Evolutionary conservation across 2,329 filamentous ascomycete genomes (phyloP), one percentile per base, ranked within the genome.

Genomic region (Diaporthe vaccinii): DNA sequence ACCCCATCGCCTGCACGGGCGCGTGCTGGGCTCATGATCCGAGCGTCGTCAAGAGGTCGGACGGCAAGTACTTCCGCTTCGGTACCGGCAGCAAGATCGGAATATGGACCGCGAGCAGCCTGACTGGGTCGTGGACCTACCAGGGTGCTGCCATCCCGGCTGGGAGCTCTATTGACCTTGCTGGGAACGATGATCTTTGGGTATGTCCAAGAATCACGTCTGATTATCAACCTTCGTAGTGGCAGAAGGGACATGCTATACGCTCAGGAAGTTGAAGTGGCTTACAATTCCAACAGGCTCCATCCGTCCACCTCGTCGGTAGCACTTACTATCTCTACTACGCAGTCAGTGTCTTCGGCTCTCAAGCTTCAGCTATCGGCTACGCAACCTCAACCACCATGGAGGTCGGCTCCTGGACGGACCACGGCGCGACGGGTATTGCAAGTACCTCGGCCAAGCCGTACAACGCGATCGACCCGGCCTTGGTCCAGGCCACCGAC

Each of bases 281-380:
- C 17, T 73, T 9, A 59, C 55, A 71, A 22, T 15, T 20, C 9
- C 9, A 4, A 1, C 55, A 92, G 91, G 92, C 92, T 2, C 93
- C 93, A 0, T 92, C 94, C 78, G 89, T 92, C 20, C 82, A 84
- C 25, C 83, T 89, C 22, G 85, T 93, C n/a, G 89, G 88, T 76
- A 84, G 83, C 72, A 85, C 85, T 0, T 93, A 93, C 84, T 89
- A 93, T 78, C 87, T 94, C n/a, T 93, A 92, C 86, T 93, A 93
- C 82, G 86, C 89, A 1, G 90, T 93, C n/a, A 91, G 88, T 49
- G 85, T 87, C 0, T 93, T 92, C 77, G 91, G 91, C 0, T 87
- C 86, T 0, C 91, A 93, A 77, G 83, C 86, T 81, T 91, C 89
- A 0, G 90, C 90, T 46, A 93, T 94, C 77, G 92, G 92, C 25